A percentile compares a stretch with the other conserved stretches of the same genome.
phyloP scores from a whole-genome alignment of 2,329 filamentous ascomycete species.

The Xylaria multiplex region DNA sequence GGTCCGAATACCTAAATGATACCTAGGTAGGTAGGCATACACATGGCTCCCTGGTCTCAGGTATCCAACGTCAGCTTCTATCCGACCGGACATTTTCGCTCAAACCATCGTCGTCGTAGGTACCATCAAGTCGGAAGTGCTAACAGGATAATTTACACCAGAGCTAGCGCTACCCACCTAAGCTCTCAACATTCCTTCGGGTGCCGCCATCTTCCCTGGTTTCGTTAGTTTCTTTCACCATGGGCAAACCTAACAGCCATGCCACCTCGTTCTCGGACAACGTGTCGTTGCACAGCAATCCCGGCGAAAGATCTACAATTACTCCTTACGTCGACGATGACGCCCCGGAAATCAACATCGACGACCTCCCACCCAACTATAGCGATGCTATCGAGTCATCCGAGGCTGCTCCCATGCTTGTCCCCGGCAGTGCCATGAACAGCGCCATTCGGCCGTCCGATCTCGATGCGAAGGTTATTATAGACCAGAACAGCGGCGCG shows the following conservation, averaged over 20 bases:
- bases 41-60: too few species aligned
- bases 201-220: background rate
- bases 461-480: conserved; percentile 34
- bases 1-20: too few species aligned
- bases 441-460: conserved; percentile 30
- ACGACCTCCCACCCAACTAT: conserved; percentile 48
- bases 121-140: background rate
- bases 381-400: conserved; percentile 39
- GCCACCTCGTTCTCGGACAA: conserved; percentile 37
- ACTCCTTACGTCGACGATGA: conserved; percentile 40
- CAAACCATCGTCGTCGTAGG: background rate
- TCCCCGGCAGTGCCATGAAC: conserved; percentile 18
- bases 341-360: conserved; percentile 42
- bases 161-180: background rate
- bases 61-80: too few species aligned
- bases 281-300: conserved; percentile 46
- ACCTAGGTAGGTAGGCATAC: too few species aligned
- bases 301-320: conserved; percentile 38
- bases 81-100: too few species aligned
- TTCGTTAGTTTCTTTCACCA: conserved; percentile 20
- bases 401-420: conserved; percentile 40
- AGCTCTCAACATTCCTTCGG: background rate
- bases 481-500: conserved; percentile 49
- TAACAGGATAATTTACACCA: background rate
- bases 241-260: conserved; percentile 44